These are phyloP conservation scores for Dendrobium nobile DNA, from an alignment of 106 monocot genomes.

Conservation along the genomic window DNA sequence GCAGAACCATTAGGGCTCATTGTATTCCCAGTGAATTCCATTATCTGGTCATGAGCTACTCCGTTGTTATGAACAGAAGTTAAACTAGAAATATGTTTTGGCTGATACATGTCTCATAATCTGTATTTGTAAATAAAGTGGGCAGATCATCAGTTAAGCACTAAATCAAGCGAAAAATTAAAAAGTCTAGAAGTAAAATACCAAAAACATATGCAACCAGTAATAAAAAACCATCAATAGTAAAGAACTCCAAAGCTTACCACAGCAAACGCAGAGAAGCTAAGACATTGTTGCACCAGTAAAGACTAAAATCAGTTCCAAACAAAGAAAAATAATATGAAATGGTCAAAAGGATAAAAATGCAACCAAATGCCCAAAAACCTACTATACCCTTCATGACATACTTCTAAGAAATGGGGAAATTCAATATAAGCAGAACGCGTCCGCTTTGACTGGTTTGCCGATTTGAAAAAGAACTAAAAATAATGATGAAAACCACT, in stretches of 20 bases:
- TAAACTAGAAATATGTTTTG: slow-evolving; percentile 40
- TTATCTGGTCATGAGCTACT: slow-evolving; percentile 16
- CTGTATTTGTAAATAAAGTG: slow-evolving; percentile 17
- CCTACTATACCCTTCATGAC: not conserved
- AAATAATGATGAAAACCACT: no score
- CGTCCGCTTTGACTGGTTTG: not conserved
- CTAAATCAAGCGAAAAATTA: not conserved
- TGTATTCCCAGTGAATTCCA: slow-evolving; percentile 38
- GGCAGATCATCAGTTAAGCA: not conserved
- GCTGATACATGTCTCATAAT: slow-evolving; percentile 57
- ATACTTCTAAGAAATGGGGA: not conserved
- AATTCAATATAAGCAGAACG: not conserved
- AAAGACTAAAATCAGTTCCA: not conserved
- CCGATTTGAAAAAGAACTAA: no score
- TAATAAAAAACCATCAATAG: no score
- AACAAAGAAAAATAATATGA: not conserved
- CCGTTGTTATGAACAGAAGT: slow-evolving; percentile 23
- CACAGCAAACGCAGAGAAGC: not conserved
- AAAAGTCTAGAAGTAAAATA: not conserved
- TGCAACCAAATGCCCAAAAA: not conserved
- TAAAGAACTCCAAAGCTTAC: no score
- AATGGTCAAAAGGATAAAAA: not conserved
- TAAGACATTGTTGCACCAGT: not conserved
- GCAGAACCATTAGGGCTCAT: slow-evolving; percentile 32
- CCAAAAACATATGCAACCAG: not conserved